phyloP scores from a whole-genome alignment of 371 early-diverging fungal species.

The Ordospora colligata region DNA sequence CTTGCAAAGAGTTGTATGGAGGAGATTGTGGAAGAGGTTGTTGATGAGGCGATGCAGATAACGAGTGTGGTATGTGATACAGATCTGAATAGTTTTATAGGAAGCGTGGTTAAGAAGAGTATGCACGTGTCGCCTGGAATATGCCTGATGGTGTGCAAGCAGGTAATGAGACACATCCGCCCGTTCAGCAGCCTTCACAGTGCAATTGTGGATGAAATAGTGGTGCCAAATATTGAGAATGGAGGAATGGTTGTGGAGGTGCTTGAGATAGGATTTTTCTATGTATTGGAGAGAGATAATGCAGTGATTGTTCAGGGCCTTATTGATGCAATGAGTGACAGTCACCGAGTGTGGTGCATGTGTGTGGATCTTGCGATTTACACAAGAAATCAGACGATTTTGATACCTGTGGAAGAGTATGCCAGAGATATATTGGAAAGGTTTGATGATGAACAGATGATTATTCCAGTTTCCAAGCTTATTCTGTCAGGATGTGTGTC shows the following conservation, averaged over 20 bases:
- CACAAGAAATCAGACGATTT: neutral
- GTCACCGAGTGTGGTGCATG: neutral
- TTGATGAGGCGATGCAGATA: conserved; percentile 30
- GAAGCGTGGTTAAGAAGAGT: conserved; percentile 32
- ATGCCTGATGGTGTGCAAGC: conserved; percentile 26
- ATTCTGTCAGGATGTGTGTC: neutral
- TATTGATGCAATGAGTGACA: neutral
- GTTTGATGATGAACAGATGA: neutral
- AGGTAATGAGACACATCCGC: conserved; percentile 28
- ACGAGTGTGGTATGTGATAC: neutral
- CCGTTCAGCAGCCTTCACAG: conserved; percentile 11
- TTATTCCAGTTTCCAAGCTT: conserved; percentile 35
- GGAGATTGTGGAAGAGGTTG: conserved; percentile 17
- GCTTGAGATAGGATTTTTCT: conserved; percentile 15
- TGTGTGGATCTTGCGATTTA: neutral
- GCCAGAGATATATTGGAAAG: neutral
- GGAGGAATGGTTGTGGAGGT: neutral
- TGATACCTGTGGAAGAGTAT: neutral
- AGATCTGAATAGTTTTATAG: conserved; percentile 29
- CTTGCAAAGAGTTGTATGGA: conserved; percentile 2
- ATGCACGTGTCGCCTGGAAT: neutral
- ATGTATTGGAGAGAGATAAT: neutral
- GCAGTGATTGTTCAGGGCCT: neutral
- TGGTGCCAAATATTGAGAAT: neutral
- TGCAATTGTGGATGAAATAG: conserved; percentile 46